Base-by-base conservation (phyloP, 228 moss, liverwort and hornwort species). In the Sphagnum magellanicum region DNA sequence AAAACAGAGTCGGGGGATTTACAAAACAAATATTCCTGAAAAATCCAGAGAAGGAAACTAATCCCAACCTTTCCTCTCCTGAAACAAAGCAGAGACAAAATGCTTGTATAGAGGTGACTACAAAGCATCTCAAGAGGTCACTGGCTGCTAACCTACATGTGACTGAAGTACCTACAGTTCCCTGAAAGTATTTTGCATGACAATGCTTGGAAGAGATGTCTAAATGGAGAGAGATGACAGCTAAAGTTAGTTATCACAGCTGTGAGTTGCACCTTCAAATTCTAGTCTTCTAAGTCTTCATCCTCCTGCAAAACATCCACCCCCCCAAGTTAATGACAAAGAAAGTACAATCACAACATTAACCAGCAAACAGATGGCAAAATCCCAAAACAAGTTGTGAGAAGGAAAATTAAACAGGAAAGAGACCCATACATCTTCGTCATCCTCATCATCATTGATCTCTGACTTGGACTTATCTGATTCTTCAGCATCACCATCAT, bases 401-500 rank as follows among this genome's bases (percentile, higher is more conserved):
- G 32, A 32, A 32, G 32, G 32, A 32, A 32, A 32, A 32, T 32
- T 32, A 32, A 32, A 32, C 32, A 32, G 32, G 32, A 32, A 32
- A 32, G 32, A 32, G 3, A 32, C 32, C 32, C 92, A 81, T 66
- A 84, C 87, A 7, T 88, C 97, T 50, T 91, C 73, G 0, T 93
- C 93, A 50, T 97, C 97, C 0, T 94, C 94, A 50, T 97, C 96
- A 32, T 98, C 98, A 52, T 98, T 93, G 67, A 98, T 98, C 77
- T 98, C 98, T 0, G 98, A 98, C 75, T 98, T 98, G 14, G 93
- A 93, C 90, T 98, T 98, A 71, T 98, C 98, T 1, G 98, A 98
- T 66, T 98, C 98, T 74, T 97, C 97, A 6, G 89, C 87, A 6
- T 90, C 32, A 32, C 32, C 32, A 3, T 32, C 90, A 52, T 97